Evolutionary conservation across 2,329 filamentous ascomycete species (phyloP), one percentile per base, ranked within the genome.

Genomic region (Calonectria pteridis): DNA sequence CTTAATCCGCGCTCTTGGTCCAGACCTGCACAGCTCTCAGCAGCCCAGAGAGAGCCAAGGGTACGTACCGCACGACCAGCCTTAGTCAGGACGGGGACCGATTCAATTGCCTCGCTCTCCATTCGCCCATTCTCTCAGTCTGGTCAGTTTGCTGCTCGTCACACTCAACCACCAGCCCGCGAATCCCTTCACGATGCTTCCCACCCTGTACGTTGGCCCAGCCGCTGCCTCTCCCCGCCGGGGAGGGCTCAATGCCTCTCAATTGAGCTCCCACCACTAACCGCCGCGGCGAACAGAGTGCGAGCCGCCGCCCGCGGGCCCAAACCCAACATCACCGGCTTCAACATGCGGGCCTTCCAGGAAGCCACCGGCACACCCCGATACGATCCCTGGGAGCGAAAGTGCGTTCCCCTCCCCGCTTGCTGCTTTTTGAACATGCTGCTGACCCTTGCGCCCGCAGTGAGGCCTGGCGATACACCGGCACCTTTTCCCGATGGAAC

Each of bases 381-480:
- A 84, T 91, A 93, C 85, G 92, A 94, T 78, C 92, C 92, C 62
- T 94, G 92, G 92, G 91, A 91, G 84, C 85, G 88, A 87, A 83
- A 84, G 92, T 93, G 77, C 84, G 91, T 91, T 35, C 46, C 62
- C 43, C 23, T 26, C 50, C 5, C 9, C 53, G 6, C 18, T 43
- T 23, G 10, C 9, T 26, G 28, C 26, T 50, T 35, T 29, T 33
- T 72, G 33, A 75, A 75, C 77, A 37, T 78, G 73, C 65, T 51
- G 51, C 67, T 51, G 58, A 63, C 63, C 62, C 49, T 23, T 16
- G 31, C 46, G 29, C 35, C n/a, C 35, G 77, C 84, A 99, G 97
- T 83, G 97, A 99, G 89, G 91, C 94, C 83, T 99, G 97, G 97
- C 91, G 97, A 86, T 98, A 98, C 89, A 93, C 91, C 43, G 97